Evolutionary conservation across 129 eudicot species (phyloP).

Genomic region (Artemisia tridentata): DNA sequence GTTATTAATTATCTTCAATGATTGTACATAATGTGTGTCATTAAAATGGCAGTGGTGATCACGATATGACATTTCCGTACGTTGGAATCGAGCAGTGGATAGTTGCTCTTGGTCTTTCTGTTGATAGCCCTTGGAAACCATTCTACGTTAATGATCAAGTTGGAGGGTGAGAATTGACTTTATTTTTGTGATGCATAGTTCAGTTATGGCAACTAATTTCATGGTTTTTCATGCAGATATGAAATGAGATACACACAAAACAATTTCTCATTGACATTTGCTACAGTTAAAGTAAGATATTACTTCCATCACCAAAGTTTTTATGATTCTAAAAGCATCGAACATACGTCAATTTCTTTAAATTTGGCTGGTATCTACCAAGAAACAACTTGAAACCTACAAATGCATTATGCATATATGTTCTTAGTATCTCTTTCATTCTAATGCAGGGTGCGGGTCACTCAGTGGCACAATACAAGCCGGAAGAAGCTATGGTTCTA

Average conservation of each 20-base stretch:
- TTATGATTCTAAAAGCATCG: no score
- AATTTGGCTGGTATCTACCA: no score
- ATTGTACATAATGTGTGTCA: no score
- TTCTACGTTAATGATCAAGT: constrained; percentile 25
- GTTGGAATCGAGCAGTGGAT: constrained; percentile 29
- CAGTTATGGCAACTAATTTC: no score
- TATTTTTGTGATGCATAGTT: no score
- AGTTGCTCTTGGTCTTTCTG: constrained; percentile 13
- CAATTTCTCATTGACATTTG: not conserved
- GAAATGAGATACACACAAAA: not conserved
- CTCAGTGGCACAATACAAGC: not conserved
- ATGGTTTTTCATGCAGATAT: not conserved
- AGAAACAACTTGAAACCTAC: no score
- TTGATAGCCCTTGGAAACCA: constrained; percentile 25
- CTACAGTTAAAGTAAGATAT: not conserved
- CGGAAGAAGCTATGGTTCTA: not conserved
- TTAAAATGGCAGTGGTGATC: constrained; percentile 31
- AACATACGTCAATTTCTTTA: no score
- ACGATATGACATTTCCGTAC: constrained; percentile 36
- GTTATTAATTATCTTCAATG: no score
- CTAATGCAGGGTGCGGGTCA: not conserved
- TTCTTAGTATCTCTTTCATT: no score
- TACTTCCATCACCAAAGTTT: no score
- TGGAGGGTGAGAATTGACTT: constrained; percentile 22
- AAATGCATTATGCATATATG: no score